Percentiles rank a stretch among this genome's conserved stretches.
These are phyloP conservation scores for Flueggea neowawraea DNA, from an alignment of 441 rosid genomes.

Conservation along the genomic window DNA sequence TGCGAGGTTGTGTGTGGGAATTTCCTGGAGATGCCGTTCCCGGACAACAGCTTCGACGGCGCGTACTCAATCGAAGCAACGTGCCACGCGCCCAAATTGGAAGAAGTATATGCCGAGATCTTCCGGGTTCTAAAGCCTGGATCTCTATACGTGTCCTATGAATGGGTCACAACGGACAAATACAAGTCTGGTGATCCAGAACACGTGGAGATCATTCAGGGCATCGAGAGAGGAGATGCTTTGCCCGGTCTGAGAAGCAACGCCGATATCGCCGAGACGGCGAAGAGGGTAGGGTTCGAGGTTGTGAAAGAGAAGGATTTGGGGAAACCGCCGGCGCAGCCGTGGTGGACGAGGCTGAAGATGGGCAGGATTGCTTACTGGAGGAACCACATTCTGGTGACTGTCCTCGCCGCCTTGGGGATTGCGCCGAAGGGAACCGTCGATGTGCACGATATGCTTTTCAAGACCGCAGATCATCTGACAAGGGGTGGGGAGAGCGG, in stretches of 20 bases:
- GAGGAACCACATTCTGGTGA: constrained; percentile 85
- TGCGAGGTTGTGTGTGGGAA: constrained; percentile 88
- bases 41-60: constrained; percentile 71
- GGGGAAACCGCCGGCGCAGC: constrained; percentile 62
- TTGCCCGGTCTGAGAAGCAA: constrained; percentile 73
- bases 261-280: constrained; percentile 56
- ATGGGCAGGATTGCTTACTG: constrained; percentile 84
- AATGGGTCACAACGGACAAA: constrained; percentile 88
- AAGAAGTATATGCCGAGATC: constrained; percentile 78
- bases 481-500: constrained; percentile 83
- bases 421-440: constrained; percentile 90
- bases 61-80: constrained; percentile 97
- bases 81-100: constrained; percentile 89
- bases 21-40: constrained; percentile 82
- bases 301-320: constrained; percentile 79
- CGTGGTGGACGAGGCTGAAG: constrained; percentile 87
- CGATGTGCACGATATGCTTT: constrained; percentile 94
- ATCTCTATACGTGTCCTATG: constrained; percentile 68
- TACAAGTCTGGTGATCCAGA: constrained; percentile 38
- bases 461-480: constrained; percentile 76
- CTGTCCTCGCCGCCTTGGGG: constrained; percentile 56
- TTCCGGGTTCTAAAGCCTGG: constrained; percentile 84
- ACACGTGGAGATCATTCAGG: constrained; percentile 77
- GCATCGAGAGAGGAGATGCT: constrained; percentile 88
- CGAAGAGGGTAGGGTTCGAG: constrained; percentile 74